Base-by-base conservation (phyloP, 225 moss, liverwort and hornwort species). In the Lunularia cruciata region DNA sequence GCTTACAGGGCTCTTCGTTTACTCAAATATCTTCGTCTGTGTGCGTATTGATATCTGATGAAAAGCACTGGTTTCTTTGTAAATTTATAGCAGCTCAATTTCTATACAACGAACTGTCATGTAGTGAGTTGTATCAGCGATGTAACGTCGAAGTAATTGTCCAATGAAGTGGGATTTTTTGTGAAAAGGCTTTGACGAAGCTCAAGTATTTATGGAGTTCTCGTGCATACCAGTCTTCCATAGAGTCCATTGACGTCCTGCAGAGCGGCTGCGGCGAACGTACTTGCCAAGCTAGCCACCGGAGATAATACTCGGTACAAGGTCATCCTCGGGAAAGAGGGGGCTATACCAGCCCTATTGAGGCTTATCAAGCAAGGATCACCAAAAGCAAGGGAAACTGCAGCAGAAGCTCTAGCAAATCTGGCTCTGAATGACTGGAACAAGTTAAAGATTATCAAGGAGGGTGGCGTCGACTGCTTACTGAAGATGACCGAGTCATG, bases 201-300 rank as follows among this genome's bases (percentile, higher is more conserved):
- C n/a, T n/a, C n/a, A n/a, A n/a, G n/a, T n/a, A n/a, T n/a, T n/a
- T n/a, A n/a, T n/a, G n/a, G n/a, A n/a, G n/a, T n/a, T n/a, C n/a
- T n/a, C n/a, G n/a, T n/a, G n/a, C n/a, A n/a, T n/a, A n/a, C 38
- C 42, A 57, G 54, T 52, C 16, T 38, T 20, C 58, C 26, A 20
- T 43, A 38, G 59, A 32, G 13, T 48, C 57, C 23, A 61, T 49
- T 43, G 53, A 52, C 65, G 33, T 45, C 11, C 20, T 76, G 65
- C 71, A 91, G 88, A 72, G 69, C 78, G 70, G 88, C 86, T 62
- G 91, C 88, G 54, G 83, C 88, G 0, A 91, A 88, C 66, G 73
- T 88, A n/a, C 81, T 91, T 42, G 79, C 91, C 62, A 91, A 88
- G 59, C 66, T 91, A 63, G 85, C 86, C 26, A 79, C 19, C 1